Conservation (phyloP, 208 protist genomes). For the Acanthamoeba sp. region DNA sequence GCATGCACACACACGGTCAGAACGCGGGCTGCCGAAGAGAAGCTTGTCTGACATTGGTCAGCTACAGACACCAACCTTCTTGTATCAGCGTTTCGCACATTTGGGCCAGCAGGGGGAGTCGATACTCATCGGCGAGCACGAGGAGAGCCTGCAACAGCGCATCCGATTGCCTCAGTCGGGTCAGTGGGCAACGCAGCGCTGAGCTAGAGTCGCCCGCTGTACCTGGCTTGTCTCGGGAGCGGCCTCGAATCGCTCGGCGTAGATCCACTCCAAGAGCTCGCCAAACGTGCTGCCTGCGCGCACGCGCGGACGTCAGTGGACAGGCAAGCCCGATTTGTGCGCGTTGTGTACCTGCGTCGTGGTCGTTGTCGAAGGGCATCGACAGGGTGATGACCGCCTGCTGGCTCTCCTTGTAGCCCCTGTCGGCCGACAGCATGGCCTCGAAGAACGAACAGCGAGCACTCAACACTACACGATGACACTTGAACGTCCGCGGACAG, state of each 20-base stretch:
- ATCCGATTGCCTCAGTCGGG: too few species aligned
- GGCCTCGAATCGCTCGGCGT: background rate
- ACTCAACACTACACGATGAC: slow-evolving; percentile 23
- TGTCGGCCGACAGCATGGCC: slow-evolving; percentile 11
- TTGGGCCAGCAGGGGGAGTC: background rate
- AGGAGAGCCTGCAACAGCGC: background rate
- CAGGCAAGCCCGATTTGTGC: too few species aligned
- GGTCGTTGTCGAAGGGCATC: background rate
- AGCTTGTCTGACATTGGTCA: too few species aligned
- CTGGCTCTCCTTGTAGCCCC: slow-evolving; percentile 12
- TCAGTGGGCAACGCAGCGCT: too few species aligned
- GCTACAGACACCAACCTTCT: background rate
- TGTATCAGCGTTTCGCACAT: slow-evolving; percentile 11
- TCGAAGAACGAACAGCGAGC: slow-evolving; percentile 12
- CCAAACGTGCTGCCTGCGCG: background rate
- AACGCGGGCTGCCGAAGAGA: too few species aligned
- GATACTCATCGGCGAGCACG: background rate
- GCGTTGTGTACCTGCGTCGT: background rate
- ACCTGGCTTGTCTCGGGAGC: background rate
- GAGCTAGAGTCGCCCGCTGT: background rate
- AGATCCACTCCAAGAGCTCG: background rate
- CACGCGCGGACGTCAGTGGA: too few species aligned
- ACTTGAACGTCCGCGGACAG: background rate
- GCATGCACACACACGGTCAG: background rate
- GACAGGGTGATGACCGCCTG: slow-evolving; percentile 23